Conservation (phyloP, 2,329 filamentous ascomycete genomes). For the Neurospora sp. region DNA sequence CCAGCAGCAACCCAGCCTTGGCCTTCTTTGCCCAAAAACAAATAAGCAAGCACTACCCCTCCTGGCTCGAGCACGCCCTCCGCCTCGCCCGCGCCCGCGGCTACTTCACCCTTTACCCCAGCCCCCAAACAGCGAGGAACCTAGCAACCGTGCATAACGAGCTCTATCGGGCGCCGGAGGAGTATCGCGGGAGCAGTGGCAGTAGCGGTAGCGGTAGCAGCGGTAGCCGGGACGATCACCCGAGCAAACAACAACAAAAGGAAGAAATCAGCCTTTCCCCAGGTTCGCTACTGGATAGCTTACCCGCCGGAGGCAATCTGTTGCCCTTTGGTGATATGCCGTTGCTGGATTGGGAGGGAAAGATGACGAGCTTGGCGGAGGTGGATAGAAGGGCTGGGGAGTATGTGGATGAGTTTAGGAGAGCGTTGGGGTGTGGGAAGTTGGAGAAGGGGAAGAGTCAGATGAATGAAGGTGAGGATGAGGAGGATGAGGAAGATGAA, state of each 20-base stretch:
- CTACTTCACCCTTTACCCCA: slow-evolving; percentile 73
- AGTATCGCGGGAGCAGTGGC: slow-evolving; percentile 31
- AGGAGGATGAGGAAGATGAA: slow-evolving; percentile 16
- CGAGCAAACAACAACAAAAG: neutral
- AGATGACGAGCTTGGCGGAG: slow-evolving; percentile 27
- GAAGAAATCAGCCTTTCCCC: slow-evolving; percentile 28
- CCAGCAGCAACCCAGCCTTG: slow-evolving; percentile 19
- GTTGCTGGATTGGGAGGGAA: slow-evolving; percentile 55
- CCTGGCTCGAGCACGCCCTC: slow-evolving; percentile 70
- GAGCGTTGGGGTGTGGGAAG: slow-evolving; percentile 49
- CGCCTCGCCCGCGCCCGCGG: slow-evolving; percentile 67
- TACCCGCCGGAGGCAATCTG: slow-evolving; percentile 33
- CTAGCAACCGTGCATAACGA: slow-evolving; percentile 72
- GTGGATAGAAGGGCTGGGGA: slow-evolving; percentile 34
- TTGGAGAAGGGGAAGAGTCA: slow-evolving; percentile 17
- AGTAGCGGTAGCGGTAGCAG: neutral
- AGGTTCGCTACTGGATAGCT: slow-evolving; percentile 39
- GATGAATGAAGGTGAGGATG: slow-evolving; percentile 4
- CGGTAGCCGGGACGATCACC: slow-evolving; percentile 16
- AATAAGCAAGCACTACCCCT: slow-evolving; percentile 58
- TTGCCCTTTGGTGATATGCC: slow-evolving; percentile 40
- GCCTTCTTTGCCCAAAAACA: slow-evolving; percentile 40
- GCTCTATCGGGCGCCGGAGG: slow-evolving; percentile 63
- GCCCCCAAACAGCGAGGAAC: slow-evolving; percentile 38
- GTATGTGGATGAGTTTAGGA: slow-evolving; percentile 51